Percentiles rank a stretch among this genome's conserved stretches.
phyloP scores from a whole-genome alignment of 2,329 filamentous ascomycete genomes.

The Nakataea oryzae region DNA sequence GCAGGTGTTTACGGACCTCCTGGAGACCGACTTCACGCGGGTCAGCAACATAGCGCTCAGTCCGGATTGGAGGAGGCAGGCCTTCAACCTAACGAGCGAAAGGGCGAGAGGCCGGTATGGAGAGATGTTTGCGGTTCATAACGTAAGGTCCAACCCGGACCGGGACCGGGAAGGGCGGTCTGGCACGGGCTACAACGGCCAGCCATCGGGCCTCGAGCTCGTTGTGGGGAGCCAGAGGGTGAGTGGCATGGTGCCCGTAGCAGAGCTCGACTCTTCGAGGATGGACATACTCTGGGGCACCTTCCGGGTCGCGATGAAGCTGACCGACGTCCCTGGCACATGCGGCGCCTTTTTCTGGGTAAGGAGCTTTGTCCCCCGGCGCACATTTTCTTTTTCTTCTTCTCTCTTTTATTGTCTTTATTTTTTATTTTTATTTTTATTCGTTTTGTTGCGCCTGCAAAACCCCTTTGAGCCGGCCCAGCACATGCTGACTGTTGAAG shows the following conservation, averaged over 20 bases:
- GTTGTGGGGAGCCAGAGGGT: slow-evolving; percentile 34
- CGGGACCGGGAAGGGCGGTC: slow-evolving; percentile 29
- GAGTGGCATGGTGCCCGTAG: slow-evolving; percentile 44
- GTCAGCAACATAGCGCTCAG: slow-evolving; percentile 34
- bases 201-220: slow-evolving; percentile 44
- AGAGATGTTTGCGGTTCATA: slow-evolving; percentile 47
- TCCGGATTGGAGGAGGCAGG: slow-evolving; percentile 55
- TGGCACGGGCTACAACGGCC: slow-evolving; percentile 30
- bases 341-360: slow-evolving; percentile 78
- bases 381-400: too few relatives aligned
- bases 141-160: slow-evolving; percentile 35
- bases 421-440: neutral
- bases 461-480: neutral
- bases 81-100: slow-evolving; percentile 53
- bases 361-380: too few relatives aligned
- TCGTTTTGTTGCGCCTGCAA: neutral
- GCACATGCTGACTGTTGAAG: neutral
- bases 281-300: slow-evolving; percentile 59
- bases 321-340: slow-evolving; percentile 51
- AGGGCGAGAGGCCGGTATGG: slow-evolving; percentile 53
- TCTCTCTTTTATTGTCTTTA: neutral
- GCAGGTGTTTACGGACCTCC: slow-evolving; percentile 54
- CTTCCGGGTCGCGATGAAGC: slow-evolving; percentile 57
- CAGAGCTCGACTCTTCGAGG: slow-evolving; percentile 53
- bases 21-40: slow-evolving; percentile 64